Conservation (phyloP, 805 yeast genomes). For the Myxozyma melibiosi region DNA sequence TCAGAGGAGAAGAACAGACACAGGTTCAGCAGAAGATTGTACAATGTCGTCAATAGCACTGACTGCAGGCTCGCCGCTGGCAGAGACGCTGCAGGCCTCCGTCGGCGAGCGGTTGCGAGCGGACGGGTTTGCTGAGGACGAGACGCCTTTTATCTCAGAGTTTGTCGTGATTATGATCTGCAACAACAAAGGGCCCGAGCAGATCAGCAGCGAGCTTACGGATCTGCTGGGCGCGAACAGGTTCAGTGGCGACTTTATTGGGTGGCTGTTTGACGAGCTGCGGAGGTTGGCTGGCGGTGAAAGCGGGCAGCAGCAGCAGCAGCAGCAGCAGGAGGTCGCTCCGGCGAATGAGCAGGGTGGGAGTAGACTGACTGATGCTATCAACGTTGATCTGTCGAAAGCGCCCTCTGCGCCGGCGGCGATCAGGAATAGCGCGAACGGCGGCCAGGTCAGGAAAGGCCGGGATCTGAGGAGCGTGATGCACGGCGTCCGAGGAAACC, state of each 20-base stretch:
- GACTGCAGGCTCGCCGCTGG: conserved; percentile 30
- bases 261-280: conserved; percentile 34
- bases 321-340: no score
- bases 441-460: no score
- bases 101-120: conserved; percentile 30
- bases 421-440: neutral
- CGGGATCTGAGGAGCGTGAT: neutral
- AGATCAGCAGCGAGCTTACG: conserved; percentile 35
- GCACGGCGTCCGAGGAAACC: conserved; percentile 8
- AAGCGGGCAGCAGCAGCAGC: neutral
- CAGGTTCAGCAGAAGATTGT: no score
- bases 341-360: no score
- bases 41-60: neutral
- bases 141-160: conserved; percentile 37
- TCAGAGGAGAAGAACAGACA: no score
- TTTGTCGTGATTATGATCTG: conserved; percentile 38
- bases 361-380: neutral
- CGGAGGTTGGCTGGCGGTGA: neutral
- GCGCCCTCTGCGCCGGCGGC: neutral
- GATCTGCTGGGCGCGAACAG: conserved; percentile 37
- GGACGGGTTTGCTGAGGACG: conserved; percentile 37
- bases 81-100: conserved; percentile 28
- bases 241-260: conserved; percentile 33
- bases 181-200: conserved; percentile 34
- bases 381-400: neutral